phyloP scores from a whole-genome alignment of 768 basidiomycete species.

The Pulveroboletus frians region DNA sequence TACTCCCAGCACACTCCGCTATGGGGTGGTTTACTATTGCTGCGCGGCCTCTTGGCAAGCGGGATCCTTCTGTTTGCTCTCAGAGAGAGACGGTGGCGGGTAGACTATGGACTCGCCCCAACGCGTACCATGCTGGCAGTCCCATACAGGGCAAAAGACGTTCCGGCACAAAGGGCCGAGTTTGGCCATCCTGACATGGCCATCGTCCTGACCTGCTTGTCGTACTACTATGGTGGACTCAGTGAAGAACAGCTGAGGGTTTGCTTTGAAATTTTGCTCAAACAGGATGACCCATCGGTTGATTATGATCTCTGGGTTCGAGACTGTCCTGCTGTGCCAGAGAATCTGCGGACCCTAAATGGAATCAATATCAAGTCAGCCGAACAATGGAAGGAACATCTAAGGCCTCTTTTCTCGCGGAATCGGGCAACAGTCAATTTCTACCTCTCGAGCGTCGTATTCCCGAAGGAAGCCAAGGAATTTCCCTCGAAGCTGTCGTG shows the following conservation, averaged over 20 bases:
- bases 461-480: slow-evolving; percentile 35
- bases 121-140: slow-evolving; percentile 44
- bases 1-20: slow-evolving; percentile 10
- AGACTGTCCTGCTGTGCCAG: slow-evolving; percentile 16
- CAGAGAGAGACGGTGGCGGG: slow-evolving; percentile 41
- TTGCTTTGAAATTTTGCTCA: slow-evolving; percentile 36
- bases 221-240: slow-evolving; percentile 47
- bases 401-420: slow-evolving; percentile 26
- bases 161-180: slow-evolving; percentile 41
- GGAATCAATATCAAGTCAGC: slow-evolving; percentile 30
- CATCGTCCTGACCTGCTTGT: slow-evolving; percentile 41
- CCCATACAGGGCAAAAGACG: slow-evolving; percentile 49
- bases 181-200: slow-evolving; percentile 51
- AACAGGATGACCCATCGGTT: slow-evolving; percentile 36
- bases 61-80: slow-evolving; percentile 39
- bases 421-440: slow-evolving; percentile 34
- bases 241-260: slow-evolving; percentile 32
- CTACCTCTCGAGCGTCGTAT: slow-evolving; percentile 34
- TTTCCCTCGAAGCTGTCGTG: slow-evolving; percentile 33
- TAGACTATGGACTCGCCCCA: slow-evolving; percentile 46
- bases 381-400: slow-evolving; percentile 14
- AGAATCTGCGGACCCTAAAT: slow-evolving; percentile 6
- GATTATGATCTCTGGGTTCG: slow-evolving; percentile 29
- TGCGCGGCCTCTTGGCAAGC: slow-evolving; percentile 41
- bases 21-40: slow-evolving; percentile 38